Conservation (phyloP, 106 monocot species). For the Platanthera guangdongensis region DNA sequence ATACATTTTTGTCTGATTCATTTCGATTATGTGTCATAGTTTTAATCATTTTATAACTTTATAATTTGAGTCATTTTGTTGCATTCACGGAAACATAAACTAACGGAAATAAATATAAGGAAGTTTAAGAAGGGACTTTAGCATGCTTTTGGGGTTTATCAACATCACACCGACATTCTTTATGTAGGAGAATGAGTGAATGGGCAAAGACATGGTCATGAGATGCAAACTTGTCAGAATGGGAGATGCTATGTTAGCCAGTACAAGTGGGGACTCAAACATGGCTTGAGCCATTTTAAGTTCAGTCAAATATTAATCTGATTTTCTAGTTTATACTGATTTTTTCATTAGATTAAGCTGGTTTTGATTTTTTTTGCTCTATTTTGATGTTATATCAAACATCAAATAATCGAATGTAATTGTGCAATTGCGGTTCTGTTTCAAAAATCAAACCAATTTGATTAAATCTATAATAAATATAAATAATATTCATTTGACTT, state of each 20-base stretch:
- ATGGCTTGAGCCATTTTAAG: constrained; percentile 18
- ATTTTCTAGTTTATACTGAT: no score
- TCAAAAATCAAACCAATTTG: no score
- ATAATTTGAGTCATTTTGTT: no score
- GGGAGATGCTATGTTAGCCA: constrained; percentile 21
- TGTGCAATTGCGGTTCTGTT: no score
- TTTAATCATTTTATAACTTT: no score
- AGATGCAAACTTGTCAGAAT: constrained; percentile 19
- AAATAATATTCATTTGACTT: no score
- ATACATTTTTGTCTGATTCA: no score
- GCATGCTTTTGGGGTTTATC: constrained; percentile 22
- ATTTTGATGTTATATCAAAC: background rate
- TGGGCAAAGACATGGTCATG: constrained; percentile 23
- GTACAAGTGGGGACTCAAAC: constrained; percentile 27
- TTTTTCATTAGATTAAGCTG: background rate
- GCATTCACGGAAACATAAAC: constrained; percentile 11
- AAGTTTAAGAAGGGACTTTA: constrained; percentile 14
- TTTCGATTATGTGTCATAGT: no score
- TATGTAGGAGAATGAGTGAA: constrained; percentile 24
- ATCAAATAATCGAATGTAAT: no score
- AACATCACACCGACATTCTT: constrained; percentile 17
- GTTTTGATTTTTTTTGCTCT: background rate
- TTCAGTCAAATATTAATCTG: constrained; percentile 1
- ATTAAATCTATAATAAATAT: no score
- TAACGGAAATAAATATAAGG: constrained; percentile 19